These are phyloP conservation scores for Metschnikowia arizonensis DNA, from an alignment of 805 yeast species.

Conservation along the genomic window DNA sequence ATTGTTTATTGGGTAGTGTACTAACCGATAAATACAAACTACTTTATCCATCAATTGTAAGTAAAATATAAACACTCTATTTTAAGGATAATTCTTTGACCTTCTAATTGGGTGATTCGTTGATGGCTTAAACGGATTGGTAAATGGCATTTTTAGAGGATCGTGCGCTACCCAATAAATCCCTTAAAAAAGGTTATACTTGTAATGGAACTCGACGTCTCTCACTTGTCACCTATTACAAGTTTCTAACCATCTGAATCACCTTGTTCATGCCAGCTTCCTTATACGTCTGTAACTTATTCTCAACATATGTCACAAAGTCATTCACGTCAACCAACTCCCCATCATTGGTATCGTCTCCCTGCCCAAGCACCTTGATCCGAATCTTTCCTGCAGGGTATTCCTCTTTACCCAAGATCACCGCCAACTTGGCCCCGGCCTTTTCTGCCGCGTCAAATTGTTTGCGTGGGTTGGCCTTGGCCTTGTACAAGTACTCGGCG, in stretches of 20 bases:
- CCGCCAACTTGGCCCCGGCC: slow-evolving; percentile 84
- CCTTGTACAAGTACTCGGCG: slow-evolving; percentile 86
- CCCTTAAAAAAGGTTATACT: too few species aligned
- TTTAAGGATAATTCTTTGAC: too few species aligned
- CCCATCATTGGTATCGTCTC: slow-evolving; percentile 82
- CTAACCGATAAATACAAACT: too few species aligned
- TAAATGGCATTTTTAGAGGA: too few species aligned
- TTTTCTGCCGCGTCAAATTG: slow-evolving; percentile 98
- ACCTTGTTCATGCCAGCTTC: slow-evolving; percentile 60
- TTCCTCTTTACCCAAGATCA: slow-evolving; percentile 94
- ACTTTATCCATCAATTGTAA: too few species aligned
- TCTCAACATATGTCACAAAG: slow-evolving; percentile 47
- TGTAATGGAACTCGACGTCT: too few species aligned
- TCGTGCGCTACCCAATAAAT: too few species aligned
- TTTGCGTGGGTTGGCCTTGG: slow-evolving; percentile 90
- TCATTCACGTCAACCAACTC: slow-evolving; percentile 63
- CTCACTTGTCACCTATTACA: too few species aligned
- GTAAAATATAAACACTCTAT: too few species aligned
- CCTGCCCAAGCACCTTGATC: slow-evolving; percentile 85
- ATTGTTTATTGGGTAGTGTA: too few species aligned
- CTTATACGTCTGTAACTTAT: slow-evolving; percentile 34
- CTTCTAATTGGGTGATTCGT: too few species aligned
- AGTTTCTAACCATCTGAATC: slow-evolving; percentile 56
- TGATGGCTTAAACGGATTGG: too few species aligned
- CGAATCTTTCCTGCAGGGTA: slow-evolving; percentile 74